A percentile compares a stretch with the other conserved stretches of the same genome.
Evolutionary conservation across 352 stramenopile genomes (phyloP).

Genomic region (Phytophthora meadii): DNA sequence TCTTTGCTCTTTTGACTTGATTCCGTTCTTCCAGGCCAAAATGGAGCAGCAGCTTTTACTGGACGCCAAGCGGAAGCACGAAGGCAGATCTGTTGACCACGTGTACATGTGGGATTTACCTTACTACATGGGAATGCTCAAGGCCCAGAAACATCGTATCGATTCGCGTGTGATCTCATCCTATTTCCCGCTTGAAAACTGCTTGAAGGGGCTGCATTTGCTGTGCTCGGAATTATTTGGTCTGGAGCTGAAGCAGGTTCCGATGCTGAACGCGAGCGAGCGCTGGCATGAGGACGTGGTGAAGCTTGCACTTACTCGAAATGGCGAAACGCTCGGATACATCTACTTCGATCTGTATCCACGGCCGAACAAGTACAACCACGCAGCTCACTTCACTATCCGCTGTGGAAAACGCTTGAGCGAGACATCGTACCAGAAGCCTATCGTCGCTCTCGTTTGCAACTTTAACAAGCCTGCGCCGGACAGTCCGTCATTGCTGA

Average conservation of each 20-base stretch:
- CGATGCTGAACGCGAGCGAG: constrained; percentile 82
- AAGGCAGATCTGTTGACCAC: constrained; percentile 45
- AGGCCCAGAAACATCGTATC: constrained; percentile 73
- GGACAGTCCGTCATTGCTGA: constrained; percentile 73
- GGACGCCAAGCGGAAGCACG: constrained; percentile 66
- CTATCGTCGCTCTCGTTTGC: constrained; percentile 94
- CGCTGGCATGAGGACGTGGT: constrained; percentile 88
- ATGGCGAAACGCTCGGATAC: constrained; percentile 76
- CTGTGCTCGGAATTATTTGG: constrained; percentile 92
- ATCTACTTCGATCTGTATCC: constrained; percentile 97
- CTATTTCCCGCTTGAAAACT: constrained; percentile 94
- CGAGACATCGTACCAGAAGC: constrained; percentile 89
- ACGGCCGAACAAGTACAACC: constrained; percentile 85
- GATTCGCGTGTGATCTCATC: constrained; percentile 80
- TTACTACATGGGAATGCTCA: constrained; percentile 93
- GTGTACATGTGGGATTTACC: constrained; percentile 95
- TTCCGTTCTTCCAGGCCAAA: constrained; percentile 41
- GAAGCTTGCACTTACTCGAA: constrained; percentile 90
- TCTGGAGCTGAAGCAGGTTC: constrained; percentile 83
- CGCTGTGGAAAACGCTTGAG: constrained; percentile 88
- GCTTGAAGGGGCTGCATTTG: constrained; percentile 89
- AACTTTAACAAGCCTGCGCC: constrained; percentile 88
- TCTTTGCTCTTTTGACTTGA: background rate
- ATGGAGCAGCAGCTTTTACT: constrained; percentile 67
- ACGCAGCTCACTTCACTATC: constrained; percentile 96